Conservation (phyloP, 2,329 filamentous ascomycete genomes). For the Hymenoscyphus fructigenus region DNA sequence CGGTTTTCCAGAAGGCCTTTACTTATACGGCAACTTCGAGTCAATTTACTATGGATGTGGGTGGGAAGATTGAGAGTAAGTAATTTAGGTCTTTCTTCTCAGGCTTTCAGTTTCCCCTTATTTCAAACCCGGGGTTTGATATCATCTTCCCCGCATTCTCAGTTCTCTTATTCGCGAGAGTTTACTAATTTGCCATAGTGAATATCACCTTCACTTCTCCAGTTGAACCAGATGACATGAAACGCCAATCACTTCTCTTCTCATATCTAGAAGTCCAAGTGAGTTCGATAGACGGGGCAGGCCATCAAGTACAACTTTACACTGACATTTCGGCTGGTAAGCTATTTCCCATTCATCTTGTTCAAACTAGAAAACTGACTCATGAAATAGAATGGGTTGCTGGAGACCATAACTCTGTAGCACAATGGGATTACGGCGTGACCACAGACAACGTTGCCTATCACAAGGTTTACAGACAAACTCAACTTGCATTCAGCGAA, state of each 20-base stretch:
- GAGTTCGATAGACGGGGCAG: slow-evolving; percentile 57
- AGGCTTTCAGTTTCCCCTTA: neutral
- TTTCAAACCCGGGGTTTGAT: neutral
- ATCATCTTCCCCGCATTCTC: neutral
- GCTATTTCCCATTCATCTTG: slow-evolving; percentile 25
- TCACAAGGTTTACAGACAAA: slow-evolving; percentile 60
- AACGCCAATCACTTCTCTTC: slow-evolving; percentile 66
- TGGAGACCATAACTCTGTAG: slow-evolving; percentile 54
- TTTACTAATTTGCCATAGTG: slow-evolving; percentile 39
- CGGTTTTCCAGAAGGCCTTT: slow-evolving; percentile 60
- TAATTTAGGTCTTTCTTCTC: neutral
- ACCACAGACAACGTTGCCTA: slow-evolving; percentile 54
- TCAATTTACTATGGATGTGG: slow-evolving; percentile 67
- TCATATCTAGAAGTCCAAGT: slow-evolving; percentile 69
- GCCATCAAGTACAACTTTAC: slow-evolving; percentile 69
- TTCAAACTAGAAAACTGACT: slow-evolving; percentile 8
- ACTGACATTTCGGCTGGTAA: slow-evolving; percentile 69
- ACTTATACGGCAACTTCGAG: slow-evolving; percentile 73
- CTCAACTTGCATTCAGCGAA: slow-evolving; percentile 68
- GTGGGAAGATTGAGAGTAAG: slow-evolving; percentile 49
- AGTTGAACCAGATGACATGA: slow-evolving; percentile 63
- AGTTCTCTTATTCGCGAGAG: too few species aligned
- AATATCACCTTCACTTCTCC: slow-evolving; percentile 71
- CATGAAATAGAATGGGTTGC: slow-evolving; percentile 66
- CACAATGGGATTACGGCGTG: slow-evolving; percentile 61